Evolutionary conservation across 495 filamentous ascomycete genomes (phyloP).

Genomic region (Aspergillus kassunensis): DNA sequence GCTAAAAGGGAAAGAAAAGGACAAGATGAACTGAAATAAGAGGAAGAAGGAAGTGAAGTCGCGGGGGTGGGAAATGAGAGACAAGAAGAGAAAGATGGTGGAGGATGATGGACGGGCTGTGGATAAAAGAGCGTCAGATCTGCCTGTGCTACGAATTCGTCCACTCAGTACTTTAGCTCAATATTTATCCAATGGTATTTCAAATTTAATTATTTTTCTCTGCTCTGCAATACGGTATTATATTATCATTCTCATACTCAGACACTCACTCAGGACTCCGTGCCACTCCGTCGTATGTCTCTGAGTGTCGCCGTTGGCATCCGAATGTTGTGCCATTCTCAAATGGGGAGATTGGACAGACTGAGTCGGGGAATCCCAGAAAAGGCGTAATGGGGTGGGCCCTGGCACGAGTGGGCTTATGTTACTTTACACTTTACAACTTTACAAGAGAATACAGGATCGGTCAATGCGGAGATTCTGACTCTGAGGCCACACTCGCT

Average conservation of each 20-base stretch:
- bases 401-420: slow-evolving; percentile 22
- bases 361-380: slow-evolving; percentile 26
- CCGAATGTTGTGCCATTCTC: no score
- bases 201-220: slow-evolving; percentile 12
- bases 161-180: no score
- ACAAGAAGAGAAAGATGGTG: slow-evolving; percentile 21
- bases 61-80: slow-evolving; percentile 33
- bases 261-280: no score
- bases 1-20: slow-evolving; percentile 26
- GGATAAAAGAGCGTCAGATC: slow-evolving; percentile 46
- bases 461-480: slow-evolving; percentile 18
- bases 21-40: slow-evolving; percentile 22
- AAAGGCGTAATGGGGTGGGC: slow-evolving; percentile 19
- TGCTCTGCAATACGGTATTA: no score
- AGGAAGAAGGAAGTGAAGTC: slow-evolving; percentile 14
- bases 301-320: no score
- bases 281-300: no score
- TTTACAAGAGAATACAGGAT: slow-evolving; percentile 15
- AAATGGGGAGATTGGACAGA: no score
- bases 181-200: slow-evolving; percentile 15
- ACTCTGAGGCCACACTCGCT: no score
- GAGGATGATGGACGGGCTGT: slow-evolving; percentile 16
- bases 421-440: no score
- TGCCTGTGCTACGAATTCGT: slow-evolving; percentile 36
- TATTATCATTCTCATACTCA: no score